Evolutionary conservation across 2,329 filamentous ascomycete species (phyloP).

Genomic region (Microdochium bolleyi): DNA sequence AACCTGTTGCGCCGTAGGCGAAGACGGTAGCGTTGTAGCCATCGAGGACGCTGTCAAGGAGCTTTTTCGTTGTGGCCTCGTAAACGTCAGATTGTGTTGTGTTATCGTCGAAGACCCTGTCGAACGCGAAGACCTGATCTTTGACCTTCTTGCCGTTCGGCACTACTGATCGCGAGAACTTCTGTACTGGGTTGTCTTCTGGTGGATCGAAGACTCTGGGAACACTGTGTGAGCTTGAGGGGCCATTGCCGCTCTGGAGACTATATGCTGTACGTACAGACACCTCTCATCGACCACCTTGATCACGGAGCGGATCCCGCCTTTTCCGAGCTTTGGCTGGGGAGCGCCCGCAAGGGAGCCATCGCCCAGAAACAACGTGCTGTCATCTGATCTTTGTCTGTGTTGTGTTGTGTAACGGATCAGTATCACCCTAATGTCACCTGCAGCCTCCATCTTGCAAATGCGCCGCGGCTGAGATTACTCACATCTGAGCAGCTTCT

Average conservation of each 20-base stretch:
- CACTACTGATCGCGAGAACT: constrained; percentile 75
- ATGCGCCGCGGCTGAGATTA: neutral
- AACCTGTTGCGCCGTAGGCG: constrained; percentile 94
- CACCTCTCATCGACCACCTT: constrained; percentile 96
- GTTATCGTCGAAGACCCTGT: constrained; percentile 94
- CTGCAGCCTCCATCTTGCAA: constrained; percentile 1
- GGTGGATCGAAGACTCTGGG: constrained; percentile 90
- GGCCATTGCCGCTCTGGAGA: neutral
- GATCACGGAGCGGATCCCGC: constrained; percentile 84
- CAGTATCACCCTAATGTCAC: neutral
- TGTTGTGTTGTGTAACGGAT: neutral
- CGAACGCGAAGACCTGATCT: constrained; percentile 95
- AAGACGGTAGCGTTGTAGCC: constrained; percentile 99
- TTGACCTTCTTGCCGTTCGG: constrained; percentile 86
- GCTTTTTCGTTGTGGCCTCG: constrained; percentile 77
- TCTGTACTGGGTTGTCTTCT: constrained; percentile 86
- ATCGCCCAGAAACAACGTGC: constrained; percentile 89
- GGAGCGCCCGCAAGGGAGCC: constrained; percentile 86
- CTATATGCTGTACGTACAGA: constrained; percentile 55
- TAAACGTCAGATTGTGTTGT: constrained; percentile 89
- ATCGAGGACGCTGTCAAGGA: constrained; percentile 93
- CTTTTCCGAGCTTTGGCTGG: constrained; percentile 74
- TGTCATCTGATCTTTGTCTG: constrained; percentile 67
- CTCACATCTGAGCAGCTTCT: constrained; percentile 85
- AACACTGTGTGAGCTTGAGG: neutral